Conservation (phyloP, 148 eudicot species). For the Silene latifolia region DNA sequence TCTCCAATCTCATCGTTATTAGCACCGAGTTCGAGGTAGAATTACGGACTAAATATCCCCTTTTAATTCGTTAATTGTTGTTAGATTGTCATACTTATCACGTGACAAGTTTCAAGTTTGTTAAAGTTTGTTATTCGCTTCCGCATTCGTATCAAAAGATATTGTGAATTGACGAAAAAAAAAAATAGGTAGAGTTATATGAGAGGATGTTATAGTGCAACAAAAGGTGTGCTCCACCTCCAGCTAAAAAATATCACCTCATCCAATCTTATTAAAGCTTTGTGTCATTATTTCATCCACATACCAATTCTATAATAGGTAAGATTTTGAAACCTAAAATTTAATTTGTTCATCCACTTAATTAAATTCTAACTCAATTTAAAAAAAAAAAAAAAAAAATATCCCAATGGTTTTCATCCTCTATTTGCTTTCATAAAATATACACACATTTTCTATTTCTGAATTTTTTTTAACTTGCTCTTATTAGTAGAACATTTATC, state of each 20-base stretch:
- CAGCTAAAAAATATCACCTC: neutral
- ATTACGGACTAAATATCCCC: too few species aligned
- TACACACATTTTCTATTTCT: neutral
- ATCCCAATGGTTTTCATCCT: neutral
- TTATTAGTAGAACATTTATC: constrained; percentile 2
- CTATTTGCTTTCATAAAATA: too few species aligned
- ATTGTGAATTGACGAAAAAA: too few species aligned
- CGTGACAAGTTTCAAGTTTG: too few species aligned
- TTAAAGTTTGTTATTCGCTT: too few species aligned
- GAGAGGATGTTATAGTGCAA: neutral
- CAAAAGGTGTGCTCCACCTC: neutral
- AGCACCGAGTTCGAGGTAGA: too few species aligned
- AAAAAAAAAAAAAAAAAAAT: too few species aligned
- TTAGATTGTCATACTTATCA: too few species aligned
- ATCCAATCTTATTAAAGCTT: neutral
- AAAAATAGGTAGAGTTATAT: too few species aligned
- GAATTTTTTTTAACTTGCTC: neutral
- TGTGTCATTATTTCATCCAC: constrained; percentile 23
- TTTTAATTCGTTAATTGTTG: too few species aligned
- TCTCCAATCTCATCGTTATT: too few species aligned
- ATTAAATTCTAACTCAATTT: neutral
- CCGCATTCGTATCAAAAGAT: too few species aligned
- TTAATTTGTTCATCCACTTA: constrained; percentile 13
- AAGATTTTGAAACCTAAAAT: neutral
- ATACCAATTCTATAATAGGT: constrained; percentile 10